Conservation (phyloP, 2,329 filamentous ascomycete species). For the Scopulariopsis brevicaulis region DNA sequence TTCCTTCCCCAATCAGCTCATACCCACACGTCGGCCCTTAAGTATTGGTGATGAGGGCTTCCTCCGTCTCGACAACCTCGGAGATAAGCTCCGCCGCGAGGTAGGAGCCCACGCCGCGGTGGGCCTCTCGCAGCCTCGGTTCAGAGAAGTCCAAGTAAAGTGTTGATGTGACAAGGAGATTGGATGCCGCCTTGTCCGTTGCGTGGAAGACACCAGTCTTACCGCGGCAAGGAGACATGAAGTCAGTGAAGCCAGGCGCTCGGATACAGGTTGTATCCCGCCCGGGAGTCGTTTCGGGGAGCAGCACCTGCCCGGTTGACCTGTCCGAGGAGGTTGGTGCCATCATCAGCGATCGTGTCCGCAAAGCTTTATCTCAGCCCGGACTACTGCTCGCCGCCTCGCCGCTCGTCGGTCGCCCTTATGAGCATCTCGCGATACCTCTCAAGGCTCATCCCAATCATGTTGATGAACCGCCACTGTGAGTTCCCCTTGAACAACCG, state of each 20-base stretch:
- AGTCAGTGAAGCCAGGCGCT: not conserved
- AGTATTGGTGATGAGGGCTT: slow-evolving; percentile 36
- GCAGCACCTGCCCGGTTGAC: slow-evolving; percentile 37
- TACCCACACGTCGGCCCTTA: slow-evolving; percentile 33
- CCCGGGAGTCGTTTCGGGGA: slow-evolving; percentile 27
- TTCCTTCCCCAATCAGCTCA: slow-evolving; percentile 30
- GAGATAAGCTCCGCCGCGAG: slow-evolving; percentile 37
- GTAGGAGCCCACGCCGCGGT: slow-evolving; percentile 37
- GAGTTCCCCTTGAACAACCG: slow-evolving; percentile 34
- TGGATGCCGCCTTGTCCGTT: slow-evolving; percentile 28
- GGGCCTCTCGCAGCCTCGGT: slow-evolving; percentile 32
- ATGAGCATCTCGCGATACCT: slow-evolving; percentile 18
- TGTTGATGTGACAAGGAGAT: slow-evolving; percentile 40
- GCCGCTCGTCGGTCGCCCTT: not conserved
- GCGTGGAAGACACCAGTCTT: slow-evolving; percentile 24
- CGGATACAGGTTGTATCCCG: slow-evolving; percentile 31
- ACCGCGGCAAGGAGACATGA: slow-evolving; percentile 6
- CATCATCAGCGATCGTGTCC: too few species aligned
- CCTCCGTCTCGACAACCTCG: slow-evolving; percentile 35
- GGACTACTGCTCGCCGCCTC: not conserved
- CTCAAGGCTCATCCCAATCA: slow-evolving; percentile 27
- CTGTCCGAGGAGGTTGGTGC: too few species aligned
- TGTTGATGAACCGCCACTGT: slow-evolving; percentile 34
- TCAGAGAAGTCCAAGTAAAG: slow-evolving; percentile 35
- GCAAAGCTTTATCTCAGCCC: too few species aligned